These are phyloP conservation scores for Boletus pseudopeckii DNA, from an alignment of 768 basidiomycete genomes.

Conservation along the genomic window DNA sequence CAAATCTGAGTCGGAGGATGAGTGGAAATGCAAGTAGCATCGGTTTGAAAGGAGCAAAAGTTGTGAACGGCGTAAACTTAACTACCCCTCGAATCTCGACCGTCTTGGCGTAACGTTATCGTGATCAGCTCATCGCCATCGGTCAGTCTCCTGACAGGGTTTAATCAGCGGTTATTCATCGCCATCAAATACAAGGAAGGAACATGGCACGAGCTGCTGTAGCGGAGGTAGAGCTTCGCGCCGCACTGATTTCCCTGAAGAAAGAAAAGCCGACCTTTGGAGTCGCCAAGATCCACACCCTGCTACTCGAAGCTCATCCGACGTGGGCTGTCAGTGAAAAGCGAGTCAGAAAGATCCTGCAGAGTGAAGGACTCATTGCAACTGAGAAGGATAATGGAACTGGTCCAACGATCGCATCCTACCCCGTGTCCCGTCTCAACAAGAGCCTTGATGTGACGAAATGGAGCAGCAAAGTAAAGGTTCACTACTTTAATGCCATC, in stretches of 20 bases:
- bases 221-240: slow-evolving; percentile 57
- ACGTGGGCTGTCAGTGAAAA: slow-evolving; percentile 85
- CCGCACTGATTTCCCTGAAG: slow-evolving; percentile 53
- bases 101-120: not conserved
- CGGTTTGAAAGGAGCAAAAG: not conserved
- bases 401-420: slow-evolving; percentile 24
- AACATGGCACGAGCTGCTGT: slow-evolving; percentile 18
- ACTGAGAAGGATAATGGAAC: slow-evolving; percentile 3
- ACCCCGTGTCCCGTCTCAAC: slow-evolving; percentile 65
- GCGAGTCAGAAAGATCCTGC: slow-evolving; percentile 68
- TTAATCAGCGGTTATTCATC: not conserved
- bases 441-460: slow-evolving; percentile 56
- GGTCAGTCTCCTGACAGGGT: not conserved
- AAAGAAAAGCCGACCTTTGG: slow-evolving; percentile 60
- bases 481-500: slow-evolving; percentile 60
- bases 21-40: not conserved
- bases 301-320: slow-evolving; percentile 55
- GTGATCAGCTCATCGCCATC: not conserved
- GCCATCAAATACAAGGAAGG: not conserved
- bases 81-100: not conserved
- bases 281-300: slow-evolving; percentile 64
- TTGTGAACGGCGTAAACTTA: not conserved
- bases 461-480: slow-evolving; percentile 63
- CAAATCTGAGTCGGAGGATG: not conserved
- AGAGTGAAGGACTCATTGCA: slow-evolving; percentile 51